Conservation (phyloP, 805 yeast genomes). For the Wickerhamiella alocasiicola region DNA sequence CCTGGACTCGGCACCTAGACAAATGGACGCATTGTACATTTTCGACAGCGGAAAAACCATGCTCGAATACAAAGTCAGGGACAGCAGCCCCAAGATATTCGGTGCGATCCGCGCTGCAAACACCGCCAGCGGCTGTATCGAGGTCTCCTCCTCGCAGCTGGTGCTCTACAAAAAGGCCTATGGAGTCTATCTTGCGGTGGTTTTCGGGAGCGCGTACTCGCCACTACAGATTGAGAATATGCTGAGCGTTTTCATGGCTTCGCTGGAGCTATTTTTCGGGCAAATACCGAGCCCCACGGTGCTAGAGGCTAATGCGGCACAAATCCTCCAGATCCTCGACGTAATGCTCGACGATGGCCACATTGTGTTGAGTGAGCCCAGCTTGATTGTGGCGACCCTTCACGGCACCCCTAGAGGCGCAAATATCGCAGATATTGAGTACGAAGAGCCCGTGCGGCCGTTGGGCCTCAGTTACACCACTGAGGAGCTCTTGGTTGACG, state of each 20-base stretch:
- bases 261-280: constrained; percentile 47
- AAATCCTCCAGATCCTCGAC: constrained; percentile 54
- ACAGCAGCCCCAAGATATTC: background rate
- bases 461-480: constrained; percentile 56
- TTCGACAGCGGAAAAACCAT: constrained; percentile 13
- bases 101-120: background rate
- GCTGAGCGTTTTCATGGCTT: constrained; percentile 37
- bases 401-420: constrained; percentile 48
- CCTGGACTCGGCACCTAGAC: too few relatives aligned
- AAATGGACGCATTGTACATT: constrained; percentile 17
- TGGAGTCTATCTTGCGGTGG: constrained; percentile 22
- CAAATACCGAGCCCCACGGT: constrained; percentile 40
- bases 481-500: constrained; percentile 78
- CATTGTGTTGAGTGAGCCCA: constrained; percentile 62
- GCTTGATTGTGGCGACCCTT: constrained; percentile 51
- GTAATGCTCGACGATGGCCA: constrained; percentile 70
- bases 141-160: constrained; percentile 23
- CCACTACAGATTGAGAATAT: constrained; percentile 47
- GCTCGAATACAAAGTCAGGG: constrained; percentile 11
- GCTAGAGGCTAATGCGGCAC: constrained; percentile 57
- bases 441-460: constrained; percentile 69
- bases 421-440: constrained; percentile 20
- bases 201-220: constrained; percentile 28
- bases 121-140: constrained; percentile 12
- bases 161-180: constrained; percentile 22